These are phyloP conservation scores for Carex kokanica DNA, from an alignment of 176 grass and related monocot genomes.

Conservation along the genomic window DNA sequence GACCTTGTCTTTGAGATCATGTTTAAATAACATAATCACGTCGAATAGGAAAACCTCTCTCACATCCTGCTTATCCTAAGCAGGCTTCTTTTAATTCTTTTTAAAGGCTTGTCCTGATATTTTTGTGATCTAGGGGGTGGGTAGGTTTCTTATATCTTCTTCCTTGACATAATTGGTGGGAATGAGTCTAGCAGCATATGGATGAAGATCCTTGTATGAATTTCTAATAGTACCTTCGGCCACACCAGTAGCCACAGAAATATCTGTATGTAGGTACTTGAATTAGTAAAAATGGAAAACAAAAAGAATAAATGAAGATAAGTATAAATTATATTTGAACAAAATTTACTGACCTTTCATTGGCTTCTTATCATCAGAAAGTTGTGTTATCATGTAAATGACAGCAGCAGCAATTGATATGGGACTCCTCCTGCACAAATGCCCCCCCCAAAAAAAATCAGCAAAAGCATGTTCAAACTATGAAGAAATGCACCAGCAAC, in stretches of 20 bases:
- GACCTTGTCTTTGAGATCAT: not conserved
- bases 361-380: constrained; percentile 86
- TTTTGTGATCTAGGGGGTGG: constrained; percentile 47
- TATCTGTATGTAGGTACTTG: constrained; percentile 37
- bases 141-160: constrained; percentile 88
- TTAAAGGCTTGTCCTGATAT: not conserved
- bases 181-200: constrained; percentile 73
- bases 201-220: constrained; percentile 87
- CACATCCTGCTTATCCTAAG: not conserved
- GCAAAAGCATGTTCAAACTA: not conserved
- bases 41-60: constrained; percentile 10
- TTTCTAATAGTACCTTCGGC: constrained; percentile 93
- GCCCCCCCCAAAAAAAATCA: not conserved
- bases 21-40: constrained; percentile 7
- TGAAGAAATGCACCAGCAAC: not conserved
- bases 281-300: not conserved
- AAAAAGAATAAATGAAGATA: not conserved
- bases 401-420: constrained; percentile 88
- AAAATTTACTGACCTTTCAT: constrained; percentile 56
- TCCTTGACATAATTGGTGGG: constrained; percentile 69
- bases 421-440: constrained; percentile 67
- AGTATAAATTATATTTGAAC: not conserved
- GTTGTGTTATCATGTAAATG: constrained; percentile 95
- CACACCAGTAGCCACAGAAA: constrained; percentile 81
- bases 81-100: constrained; percentile 7